Base-by-base conservation (phyloP, 2,329 filamentous ascomycete genomes). In the Aspergillus sclerotialis region DNA sequence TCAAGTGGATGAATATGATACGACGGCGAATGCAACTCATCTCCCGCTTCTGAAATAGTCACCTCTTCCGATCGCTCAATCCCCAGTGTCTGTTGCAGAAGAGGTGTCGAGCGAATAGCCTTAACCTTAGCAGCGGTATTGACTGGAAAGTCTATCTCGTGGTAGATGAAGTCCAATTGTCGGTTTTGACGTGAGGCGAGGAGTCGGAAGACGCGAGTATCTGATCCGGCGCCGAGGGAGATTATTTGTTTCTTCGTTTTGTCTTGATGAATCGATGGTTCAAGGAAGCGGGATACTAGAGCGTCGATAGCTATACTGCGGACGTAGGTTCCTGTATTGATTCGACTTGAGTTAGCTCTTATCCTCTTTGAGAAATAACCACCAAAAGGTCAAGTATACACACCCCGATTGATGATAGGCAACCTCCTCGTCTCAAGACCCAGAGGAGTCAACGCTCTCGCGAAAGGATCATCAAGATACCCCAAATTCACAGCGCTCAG, bases 321-420 rank as follows among this genome's bases (percentile, higher is more conserved):
- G 14, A 89, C 82, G 53, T 95, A 96, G n/a, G 90, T 96, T 33
- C 88, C 88, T 90, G 46, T 35, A 25, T 30, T 38, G 18, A 16
- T 1, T n/a, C n/a, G 16, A 15, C 24, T 12, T 25, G 33, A 38
- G 29, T 45, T 28, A 23, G 10, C 19, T 6, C 19, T 23, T 10
- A n/a, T n/a, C n/a, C n/a, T n/a, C n/a, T n/a, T n/a, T n/a, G n/a
- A n/a, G n/a, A n/a, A n/a, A n/a, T n/a, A n/a, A n/a, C n/a, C n/a
- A n/a, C n/a, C n/a, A n/a, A n/a, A n/a, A 12, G 11, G 12, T 14
- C 9, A 13, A 48, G 49, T 25, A 11, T 16, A 36, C 17, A 32
- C 38, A 87, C 90, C 90, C 76, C 90, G 72, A 56, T 98, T 96
- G 53, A 98, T 94, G 42, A 98, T 85, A 33, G 92, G 92, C 43